Conservation (phyloP, 495 filamentous ascomycete species). For the Chlorociboria aeruginascens region DNA sequence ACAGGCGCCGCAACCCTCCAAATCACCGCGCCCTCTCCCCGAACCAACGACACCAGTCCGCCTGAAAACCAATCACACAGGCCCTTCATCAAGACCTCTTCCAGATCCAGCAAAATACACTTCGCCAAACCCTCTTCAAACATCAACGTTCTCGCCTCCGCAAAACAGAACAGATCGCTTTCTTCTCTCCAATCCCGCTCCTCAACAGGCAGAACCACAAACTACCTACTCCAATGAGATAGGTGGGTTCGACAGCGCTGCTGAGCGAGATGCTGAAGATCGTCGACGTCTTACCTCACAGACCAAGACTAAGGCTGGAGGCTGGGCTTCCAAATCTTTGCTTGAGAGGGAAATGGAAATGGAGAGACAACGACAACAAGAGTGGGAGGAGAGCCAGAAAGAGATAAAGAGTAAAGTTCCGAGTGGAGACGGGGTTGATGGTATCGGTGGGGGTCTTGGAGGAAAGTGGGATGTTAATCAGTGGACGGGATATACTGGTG, state of each 20-base stretch:
- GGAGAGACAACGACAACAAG: conserved; percentile 80
- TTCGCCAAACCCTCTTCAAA: conserved; percentile 7
- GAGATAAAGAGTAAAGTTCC: conserved; percentile 47
- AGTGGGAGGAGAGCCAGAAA: conserved; percentile 90
- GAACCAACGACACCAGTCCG: conserved; percentile 11
- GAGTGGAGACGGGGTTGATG: conserved; percentile 32
- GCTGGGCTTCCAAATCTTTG: conserved; percentile 69
- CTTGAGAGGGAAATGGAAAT: conserved; percentile 94
- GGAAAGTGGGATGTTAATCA: conserved; percentile 80
- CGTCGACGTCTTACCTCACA: conserved; percentile 50
- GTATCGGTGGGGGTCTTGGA: conserved; percentile 42
- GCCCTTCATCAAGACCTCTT: conserved; percentile 31
- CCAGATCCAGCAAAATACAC: conserved; percentile 37
- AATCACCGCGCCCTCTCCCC: conserved; percentile 23
- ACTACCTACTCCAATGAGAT: conserved; percentile 47
- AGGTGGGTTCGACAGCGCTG: conserved; percentile 29
- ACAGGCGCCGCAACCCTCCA: conserved; percentile 29
- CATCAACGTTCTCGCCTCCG: conserved; percentile 16
- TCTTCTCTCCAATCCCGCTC: conserved; percentile 29
- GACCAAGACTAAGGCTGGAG: conserved; percentile 57
- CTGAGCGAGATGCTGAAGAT: conserved; percentile 60
- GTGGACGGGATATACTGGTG: conserved; percentile 71
- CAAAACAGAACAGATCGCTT: conserved; percentile 32
- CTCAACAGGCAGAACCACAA: conserved; percentile 20
- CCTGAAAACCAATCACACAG: conserved; percentile 17